These are phyloP conservation scores for Coemansia sp. DNA, from an alignment of 192 early-diverging fungal genomes.

Conservation along the genomic window DNA sequence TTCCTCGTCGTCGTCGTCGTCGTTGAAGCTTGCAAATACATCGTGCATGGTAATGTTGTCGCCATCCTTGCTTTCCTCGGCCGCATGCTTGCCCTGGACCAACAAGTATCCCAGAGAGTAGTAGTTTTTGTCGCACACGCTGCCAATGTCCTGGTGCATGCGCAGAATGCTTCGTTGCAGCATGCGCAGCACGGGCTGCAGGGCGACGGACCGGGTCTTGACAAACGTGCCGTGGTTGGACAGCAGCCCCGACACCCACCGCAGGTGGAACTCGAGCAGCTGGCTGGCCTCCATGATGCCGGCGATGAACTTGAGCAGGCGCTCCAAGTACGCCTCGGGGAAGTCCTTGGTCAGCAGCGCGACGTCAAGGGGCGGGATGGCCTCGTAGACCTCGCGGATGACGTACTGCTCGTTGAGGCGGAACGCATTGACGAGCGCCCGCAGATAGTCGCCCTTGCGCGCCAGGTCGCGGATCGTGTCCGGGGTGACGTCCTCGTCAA, in stretches of 20 bases:
- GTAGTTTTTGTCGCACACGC: slow-evolving; percentile 48
- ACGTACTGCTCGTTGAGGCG: slow-evolving; percentile 83
- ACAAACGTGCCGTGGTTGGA: slow-evolving; percentile 75
- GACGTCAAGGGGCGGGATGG: slow-evolving; percentile 75
- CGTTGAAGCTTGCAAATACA: slow-evolving; percentile 25
- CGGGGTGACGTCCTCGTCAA: slow-evolving; percentile 96
- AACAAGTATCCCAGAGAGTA: slow-evolving; percentile 43
- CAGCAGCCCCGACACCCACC: slow-evolving; percentile 77
- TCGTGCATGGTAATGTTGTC: slow-evolving; percentile 27
- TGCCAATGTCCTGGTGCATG: slow-evolving; percentile 52
- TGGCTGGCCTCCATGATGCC: slow-evolving; percentile 75
- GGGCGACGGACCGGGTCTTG: slow-evolving; percentile 60
- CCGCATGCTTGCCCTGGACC: slow-evolving; percentile 36
- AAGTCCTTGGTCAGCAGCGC: slow-evolving; percentile 74
- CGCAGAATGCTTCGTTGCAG: slow-evolving; percentile 71
- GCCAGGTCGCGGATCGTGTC: slow-evolving; percentile 76
- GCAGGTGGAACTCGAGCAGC: slow-evolving; percentile 83
- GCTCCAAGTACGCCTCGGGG: slow-evolving; percentile 83
- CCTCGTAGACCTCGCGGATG: slow-evolving; percentile 75
- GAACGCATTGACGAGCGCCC: slow-evolving; percentile 90
- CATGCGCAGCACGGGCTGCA: slow-evolving; percentile 73
- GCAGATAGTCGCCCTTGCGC: slow-evolving; percentile 75
- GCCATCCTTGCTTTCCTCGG: slow-evolving; percentile 20
- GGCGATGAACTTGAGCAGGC: slow-evolving; percentile 81
- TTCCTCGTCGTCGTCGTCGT: slow-evolving; percentile 15